These are phyloP conservation scores for Tephrocybe sp. DNA, from an alignment of 768 basidiomycete species.

Conservation along the genomic window DNA sequence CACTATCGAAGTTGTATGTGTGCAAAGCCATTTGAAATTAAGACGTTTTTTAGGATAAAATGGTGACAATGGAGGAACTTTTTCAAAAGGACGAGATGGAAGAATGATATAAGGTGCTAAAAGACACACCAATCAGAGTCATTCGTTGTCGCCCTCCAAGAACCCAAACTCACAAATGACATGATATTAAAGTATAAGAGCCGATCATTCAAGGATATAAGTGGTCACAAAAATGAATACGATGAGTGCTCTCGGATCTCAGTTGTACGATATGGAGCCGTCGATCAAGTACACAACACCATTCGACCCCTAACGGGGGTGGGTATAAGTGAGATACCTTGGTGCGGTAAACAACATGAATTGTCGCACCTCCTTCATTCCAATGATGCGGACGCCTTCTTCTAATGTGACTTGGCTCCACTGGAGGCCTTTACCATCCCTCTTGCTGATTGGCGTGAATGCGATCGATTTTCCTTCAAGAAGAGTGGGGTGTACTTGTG, in stretches of 20 bases:
- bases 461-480: slow-evolving; percentile 57
- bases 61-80: too few relatives aligned
- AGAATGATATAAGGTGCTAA: too few relatives aligned
- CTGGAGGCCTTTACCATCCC: slow-evolving; percentile 37
- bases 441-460: slow-evolving; percentile 42
- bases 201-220: neutral
- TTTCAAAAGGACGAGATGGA: too few relatives aligned
- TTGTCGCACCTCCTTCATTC: slow-evolving; percentile 57
- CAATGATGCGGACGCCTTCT: slow-evolving; percentile 52
- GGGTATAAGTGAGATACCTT: too few relatives aligned
- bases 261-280: slow-evolving; percentile 40
- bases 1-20: too few relatives aligned
- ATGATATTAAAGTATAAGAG: neutral
- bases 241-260: too few relatives aligned
- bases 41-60: too few relatives aligned
- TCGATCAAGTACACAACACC: slow-evolving; percentile 62
- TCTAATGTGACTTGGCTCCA: slow-evolving; percentile 65
- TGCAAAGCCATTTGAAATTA: too few relatives aligned
- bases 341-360: too few relatives aligned
- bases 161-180: too few relatives aligned
- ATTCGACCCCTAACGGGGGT: slow-evolving; percentile 45
- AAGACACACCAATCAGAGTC: too few relatives aligned
- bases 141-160: too few relatives aligned
- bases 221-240: neutral
- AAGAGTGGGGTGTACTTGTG: slow-evolving; percentile 54